phyloP scores from a whole-genome alignment of 2,329 filamentous ascomycete genomes.

The Aspergillus pseudotamarii region DNA sequence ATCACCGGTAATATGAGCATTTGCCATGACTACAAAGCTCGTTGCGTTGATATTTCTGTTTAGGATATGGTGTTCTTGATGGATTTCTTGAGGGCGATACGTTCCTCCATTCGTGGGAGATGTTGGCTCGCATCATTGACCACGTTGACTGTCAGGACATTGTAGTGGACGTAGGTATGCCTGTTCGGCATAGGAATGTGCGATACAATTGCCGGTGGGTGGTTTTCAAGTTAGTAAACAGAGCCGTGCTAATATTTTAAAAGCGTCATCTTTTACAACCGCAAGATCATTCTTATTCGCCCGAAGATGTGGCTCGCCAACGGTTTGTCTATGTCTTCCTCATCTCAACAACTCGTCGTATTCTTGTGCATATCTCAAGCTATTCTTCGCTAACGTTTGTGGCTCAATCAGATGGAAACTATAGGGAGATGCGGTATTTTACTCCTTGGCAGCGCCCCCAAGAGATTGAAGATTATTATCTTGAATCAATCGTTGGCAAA shows the following conservation, averaged over 20 bases:
- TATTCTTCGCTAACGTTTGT: background rate
- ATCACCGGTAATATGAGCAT: slow-evolving; percentile 49
- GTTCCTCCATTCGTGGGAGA: slow-evolving; percentile 64
- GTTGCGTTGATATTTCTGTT: background rate
- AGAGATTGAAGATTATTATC: slow-evolving; percentile 63
- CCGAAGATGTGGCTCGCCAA: slow-evolving; percentile 73
- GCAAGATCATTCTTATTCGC: slow-evolving; percentile 70
- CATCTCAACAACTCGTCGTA: background rate
- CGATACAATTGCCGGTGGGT: slow-evolving; percentile 63
- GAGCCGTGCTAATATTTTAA: background rate
- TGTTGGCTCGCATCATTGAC: slow-evolving; percentile 62
- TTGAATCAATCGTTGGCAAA: slow-evolving; percentile 62
- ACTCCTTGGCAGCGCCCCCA: slow-evolving; percentile 63
- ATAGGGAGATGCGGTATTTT: slow-evolving; percentile 64
- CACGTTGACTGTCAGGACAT: slow-evolving; percentile 66
- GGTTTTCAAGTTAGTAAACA: background rate
- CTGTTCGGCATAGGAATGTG: slow-evolving; percentile 63
- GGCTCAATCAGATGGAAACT: slow-evolving; percentile 59
- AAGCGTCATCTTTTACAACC: slow-evolving; percentile 62
- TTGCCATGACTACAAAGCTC: background rate
- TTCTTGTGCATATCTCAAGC: background rate
- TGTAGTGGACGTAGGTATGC: slow-evolving; percentile 65
- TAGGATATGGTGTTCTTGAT: slow-evolving; percentile 66
- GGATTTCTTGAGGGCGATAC: slow-evolving; percentile 64
- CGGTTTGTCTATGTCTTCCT: slow-evolving; percentile 32